A percentile compares a stretch with the other conserved stretches of the same genome.
Evolutionary conservation across 2,329 filamentous ascomycete species (phyloP).

Genomic region (Talaromyces piceae): DNA sequence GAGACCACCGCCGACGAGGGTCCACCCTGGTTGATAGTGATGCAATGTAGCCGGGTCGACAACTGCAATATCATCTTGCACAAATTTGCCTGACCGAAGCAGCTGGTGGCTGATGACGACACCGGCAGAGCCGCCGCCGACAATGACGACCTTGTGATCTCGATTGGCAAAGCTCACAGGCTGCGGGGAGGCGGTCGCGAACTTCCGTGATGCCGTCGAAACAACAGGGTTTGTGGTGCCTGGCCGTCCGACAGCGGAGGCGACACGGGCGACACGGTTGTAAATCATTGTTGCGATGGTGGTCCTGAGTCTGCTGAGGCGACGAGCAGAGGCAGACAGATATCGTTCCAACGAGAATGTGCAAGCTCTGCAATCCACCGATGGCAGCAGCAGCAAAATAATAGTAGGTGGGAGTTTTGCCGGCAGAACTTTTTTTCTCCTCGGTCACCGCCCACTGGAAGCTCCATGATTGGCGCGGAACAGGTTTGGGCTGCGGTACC

Average conservation of each 20-base stretch:
- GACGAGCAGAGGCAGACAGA: background rate
- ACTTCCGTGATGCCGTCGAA: background rate
- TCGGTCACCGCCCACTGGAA: background rate
- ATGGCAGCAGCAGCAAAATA: too few species aligned
- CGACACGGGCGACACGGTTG: background rate
- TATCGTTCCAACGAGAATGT: too few species aligned
- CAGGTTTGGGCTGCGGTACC: background rate
- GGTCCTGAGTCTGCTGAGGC: background rate
- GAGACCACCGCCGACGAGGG: conserved; percentile 58
- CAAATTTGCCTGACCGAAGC: conserved; percentile 51
- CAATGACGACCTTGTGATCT: conserved; percentile 58
- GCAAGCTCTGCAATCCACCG: too few species aligned
- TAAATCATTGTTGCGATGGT: background rate
- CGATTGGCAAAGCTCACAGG: conserved; percentile 30
- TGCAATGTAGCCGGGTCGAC: conserved; percentile 58
- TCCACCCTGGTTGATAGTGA: conserved; percentile 65
- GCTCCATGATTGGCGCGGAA: background rate
- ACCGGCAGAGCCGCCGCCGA: conserved; percentile 61
- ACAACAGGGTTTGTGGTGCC: background rate
- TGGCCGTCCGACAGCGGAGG: background rate
- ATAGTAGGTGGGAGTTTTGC: background rate
- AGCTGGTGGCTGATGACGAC: conserved; percentile 61
- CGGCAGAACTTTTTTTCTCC: background rate
- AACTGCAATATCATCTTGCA: conserved; percentile 54
- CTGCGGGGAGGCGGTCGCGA: conserved; percentile 8